phyloP scores from a whole-genome alignment of 345 rosid species.

The Eucalyptus virginea region DNA sequence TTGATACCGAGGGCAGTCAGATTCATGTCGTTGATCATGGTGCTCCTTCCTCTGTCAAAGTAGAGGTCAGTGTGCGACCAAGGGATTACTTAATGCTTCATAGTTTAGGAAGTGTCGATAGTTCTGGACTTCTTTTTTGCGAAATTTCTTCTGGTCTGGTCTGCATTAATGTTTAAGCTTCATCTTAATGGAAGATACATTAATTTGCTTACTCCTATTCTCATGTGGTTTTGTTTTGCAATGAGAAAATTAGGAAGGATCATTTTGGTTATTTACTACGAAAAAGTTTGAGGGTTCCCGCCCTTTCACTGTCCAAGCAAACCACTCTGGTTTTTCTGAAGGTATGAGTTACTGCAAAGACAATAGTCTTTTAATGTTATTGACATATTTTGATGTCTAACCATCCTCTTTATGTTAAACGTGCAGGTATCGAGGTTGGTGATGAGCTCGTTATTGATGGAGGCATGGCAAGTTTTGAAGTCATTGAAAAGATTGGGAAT shows the following conservation, averaged over 20 bases:
- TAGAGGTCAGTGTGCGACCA: conserved; percentile 11
- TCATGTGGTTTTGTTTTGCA: not conserved
- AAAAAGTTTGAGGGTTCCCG: conserved; percentile 32
- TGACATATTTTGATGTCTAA: not conserved
- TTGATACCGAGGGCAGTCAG: conserved; percentile 75
- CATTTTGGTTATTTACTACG: conserved; percentile 52
- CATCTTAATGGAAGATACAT: not conserved
- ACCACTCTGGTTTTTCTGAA: conserved; percentile 52
- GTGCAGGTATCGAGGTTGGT: conserved; percentile 49
- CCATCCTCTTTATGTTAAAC: not conserved
- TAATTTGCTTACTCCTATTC: not conserved
- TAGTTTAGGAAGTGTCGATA: not conserved
- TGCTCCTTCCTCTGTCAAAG: conserved; percentile 47
- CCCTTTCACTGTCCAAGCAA: conserved; percentile 54
- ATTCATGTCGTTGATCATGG: conserved; percentile 73
- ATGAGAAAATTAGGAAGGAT: conserved; percentile 36
- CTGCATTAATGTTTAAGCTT: not conserved
- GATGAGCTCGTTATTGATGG: conserved; percentile 65
- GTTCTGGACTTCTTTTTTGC: not conserved
- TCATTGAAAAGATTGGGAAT: conserved; percentile 42
- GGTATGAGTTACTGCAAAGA: conserved; percentile 8
- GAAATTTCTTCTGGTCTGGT: not conserved
- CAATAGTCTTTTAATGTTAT: not conserved
- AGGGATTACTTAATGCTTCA: not conserved
- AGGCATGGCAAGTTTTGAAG: conserved; percentile 69